phyloP scores from a whole-genome alignment of 257 asterid species.

The Asclepias syriaca region DNA sequence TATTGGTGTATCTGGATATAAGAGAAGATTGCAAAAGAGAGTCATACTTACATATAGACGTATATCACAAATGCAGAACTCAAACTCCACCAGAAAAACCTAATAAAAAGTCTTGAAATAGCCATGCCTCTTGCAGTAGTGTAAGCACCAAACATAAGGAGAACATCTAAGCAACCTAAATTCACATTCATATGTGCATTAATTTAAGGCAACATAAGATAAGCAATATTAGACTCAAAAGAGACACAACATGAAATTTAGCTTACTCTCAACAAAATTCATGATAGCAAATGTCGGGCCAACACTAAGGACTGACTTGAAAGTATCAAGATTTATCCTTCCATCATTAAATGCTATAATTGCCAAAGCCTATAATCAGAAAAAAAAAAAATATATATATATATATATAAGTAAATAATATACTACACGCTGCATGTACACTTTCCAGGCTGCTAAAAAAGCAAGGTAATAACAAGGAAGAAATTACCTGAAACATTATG shows the following conservation, averaged over 20 bases:
- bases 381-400: too few species aligned
- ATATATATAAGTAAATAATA: constrained; percentile 1
- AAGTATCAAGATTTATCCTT: constrained; percentile 57
- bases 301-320: constrained; percentile 68
- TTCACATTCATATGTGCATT: constrained; percentile 8
- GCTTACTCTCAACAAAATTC: constrained; percentile 91
- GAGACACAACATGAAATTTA: constrained; percentile 5
- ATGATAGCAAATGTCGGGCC: constrained; percentile 86
- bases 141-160: constrained; percentile 94
- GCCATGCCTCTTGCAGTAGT: constrained; percentile 96
- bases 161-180: constrained; percentile 76
- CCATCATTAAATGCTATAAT: constrained; percentile 76
- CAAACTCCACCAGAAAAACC: constrained; percentile 84
- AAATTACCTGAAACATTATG: constrained; percentile 87
- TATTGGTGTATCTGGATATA: neutral
- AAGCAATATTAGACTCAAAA: neutral
- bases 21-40: neutral
- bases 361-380: constrained; percentile 58
- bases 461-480: neutral
- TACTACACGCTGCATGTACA: constrained; percentile 11
- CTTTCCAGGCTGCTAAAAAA: constrained; percentile 18
- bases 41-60: constrained; percentile 67
- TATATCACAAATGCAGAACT: constrained; percentile 65
- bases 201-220: neutral
- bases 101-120: constrained; percentile 83